Evolutionary conservation across 495 filamentous ascomycete species (phyloP), one percentile per base, ranked within the genome.

Genomic region (Physcia stellaris): DNA sequence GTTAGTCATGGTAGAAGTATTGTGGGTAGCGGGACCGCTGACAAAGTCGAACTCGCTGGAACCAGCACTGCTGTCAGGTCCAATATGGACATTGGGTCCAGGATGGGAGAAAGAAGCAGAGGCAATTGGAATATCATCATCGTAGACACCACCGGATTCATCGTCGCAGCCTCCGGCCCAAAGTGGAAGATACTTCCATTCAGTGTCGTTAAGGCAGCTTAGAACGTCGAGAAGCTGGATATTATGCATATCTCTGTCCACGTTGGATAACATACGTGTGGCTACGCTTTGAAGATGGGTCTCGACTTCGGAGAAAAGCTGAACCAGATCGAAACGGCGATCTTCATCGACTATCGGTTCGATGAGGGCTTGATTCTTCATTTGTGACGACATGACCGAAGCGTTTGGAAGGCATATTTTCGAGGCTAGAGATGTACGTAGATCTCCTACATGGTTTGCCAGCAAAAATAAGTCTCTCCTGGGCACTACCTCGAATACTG

Each of bases 101-200:
- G 60, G 53, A 0, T 57, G 56, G 33, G 68, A 67, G 11, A 62
- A 62, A 1, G 56, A 60, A 22, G 45, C 34, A 20, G 64, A 58
- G 6, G 61, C 41, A 4, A 53, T 36, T 0, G 66, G 66, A 32
- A 68, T 54, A 19, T 58, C 43, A 23, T 63, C 59, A 1, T 51
- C 42, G 42, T 66, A 73, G 9, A 73, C 70, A 4, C 65, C 71
- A 3, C 70, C 72, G 1, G 57, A 61, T 2, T 55, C 70, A 43
- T 75, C 72, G 32, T 75, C 68, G 35, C 63, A 51, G 2, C 71
- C 73, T 3, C 65, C 73, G 0, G 70, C 69, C 64, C 67, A 75
- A 7, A 74, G 44, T 0, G 72, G 70, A 3, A 75, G 53, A 32
- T 58, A 75, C 17, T 59, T 62, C 41, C 53, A 68, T 41, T 77